These are phyloP conservation scores for Graphilbum ipis-grandicollis DNA, from an alignment of 2,329 filamentous ascomycete species.

Conservation along the genomic window DNA sequence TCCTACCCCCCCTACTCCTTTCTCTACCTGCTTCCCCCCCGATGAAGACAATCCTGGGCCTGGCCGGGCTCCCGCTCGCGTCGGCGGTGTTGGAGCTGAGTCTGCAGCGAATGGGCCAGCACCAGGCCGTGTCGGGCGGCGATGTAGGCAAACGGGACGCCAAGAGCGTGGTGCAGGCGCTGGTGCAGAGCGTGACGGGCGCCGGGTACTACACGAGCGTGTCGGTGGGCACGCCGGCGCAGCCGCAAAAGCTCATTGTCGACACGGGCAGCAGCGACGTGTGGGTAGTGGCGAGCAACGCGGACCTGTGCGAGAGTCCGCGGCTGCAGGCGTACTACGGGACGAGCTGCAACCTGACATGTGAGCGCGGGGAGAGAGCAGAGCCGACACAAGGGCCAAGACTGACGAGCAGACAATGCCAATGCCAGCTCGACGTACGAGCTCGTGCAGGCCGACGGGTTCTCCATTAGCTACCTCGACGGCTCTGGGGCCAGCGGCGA, in stretches of 20 bases:
- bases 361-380: slow-evolving; percentile 13
- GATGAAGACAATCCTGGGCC: neutral
- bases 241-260: slow-evolving; percentile 34
- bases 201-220: slow-evolving; percentile 41
- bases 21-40: too few species aligned
- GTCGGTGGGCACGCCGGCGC: slow-evolving; percentile 39
- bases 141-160: neutral
- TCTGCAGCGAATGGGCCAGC: slow-evolving; percentile 9
- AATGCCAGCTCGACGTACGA: slow-evolving; percentile 29
- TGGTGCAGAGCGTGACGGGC: slow-evolving; percentile 36
- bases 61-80: slow-evolving; percentile 1
- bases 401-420: slow-evolving; percentile 19
- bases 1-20: too few species aligned
- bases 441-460: slow-evolving; percentile 23
- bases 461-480: slow-evolving; percentile 45
- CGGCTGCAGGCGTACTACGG: slow-evolving; percentile 18
- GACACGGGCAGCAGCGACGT: slow-evolving; percentile 49
- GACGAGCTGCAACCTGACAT: slow-evolving; percentile 21
- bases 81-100: slow-evolving; percentile 3
- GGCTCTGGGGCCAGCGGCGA: slow-evolving; percentile 33
- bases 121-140: slow-evolving; percentile 6
- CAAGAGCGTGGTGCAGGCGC: slow-evolving; percentile 16
- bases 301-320: slow-evolving; percentile 21
- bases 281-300: slow-evolving; percentile 29
- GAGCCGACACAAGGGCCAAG: neutral